phyloP scores from a whole-genome alignment of 495 filamentous ascomycete genomes.

The Chlorociboria aeruginascens region DNA sequence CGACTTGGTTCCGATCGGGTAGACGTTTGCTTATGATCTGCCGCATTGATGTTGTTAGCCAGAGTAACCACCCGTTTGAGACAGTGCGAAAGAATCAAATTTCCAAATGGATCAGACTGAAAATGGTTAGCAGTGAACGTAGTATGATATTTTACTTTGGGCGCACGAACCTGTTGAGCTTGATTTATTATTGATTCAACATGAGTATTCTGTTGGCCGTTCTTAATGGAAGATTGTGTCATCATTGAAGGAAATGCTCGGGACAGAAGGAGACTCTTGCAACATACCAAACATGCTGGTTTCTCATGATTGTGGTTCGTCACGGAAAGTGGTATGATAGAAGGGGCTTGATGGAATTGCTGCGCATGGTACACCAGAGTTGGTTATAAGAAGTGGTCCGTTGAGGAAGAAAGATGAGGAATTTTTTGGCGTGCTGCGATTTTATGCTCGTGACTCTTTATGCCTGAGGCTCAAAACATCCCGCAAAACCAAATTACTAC shows the following conservation, averaged over 20 bases:
- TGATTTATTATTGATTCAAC: slow-evolving; percentile 41
- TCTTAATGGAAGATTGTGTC: slow-evolving; percentile 38
- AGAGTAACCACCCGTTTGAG: neutral
- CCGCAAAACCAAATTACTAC: no score
- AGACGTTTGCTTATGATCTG: neutral
- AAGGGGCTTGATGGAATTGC: no score
- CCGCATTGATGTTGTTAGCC: neutral
- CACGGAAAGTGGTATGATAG: no score
- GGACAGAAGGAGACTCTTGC: neutral
- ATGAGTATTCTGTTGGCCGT: slow-evolving; percentile 46
- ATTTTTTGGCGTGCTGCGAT: no score
- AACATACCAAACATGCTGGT: no score
- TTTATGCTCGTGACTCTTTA: no score
- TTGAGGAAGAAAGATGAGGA: no score
- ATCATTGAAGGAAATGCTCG: slow-evolving; percentile 9
- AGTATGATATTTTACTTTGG: no score
- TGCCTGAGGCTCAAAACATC: neutral
- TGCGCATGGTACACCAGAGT: no score
- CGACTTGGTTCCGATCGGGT: neutral
- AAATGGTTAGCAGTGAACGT: no score
- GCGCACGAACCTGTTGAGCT: slow-evolving; percentile 36
- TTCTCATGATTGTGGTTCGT: no score
- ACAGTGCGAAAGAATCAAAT: neutral
- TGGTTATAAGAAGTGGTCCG: no score
- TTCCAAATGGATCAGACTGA: slow-evolving; percentile 29